Conservation (phyloP, 768 basidiomycete genomes). For the Leccinum broughii region DNA sequence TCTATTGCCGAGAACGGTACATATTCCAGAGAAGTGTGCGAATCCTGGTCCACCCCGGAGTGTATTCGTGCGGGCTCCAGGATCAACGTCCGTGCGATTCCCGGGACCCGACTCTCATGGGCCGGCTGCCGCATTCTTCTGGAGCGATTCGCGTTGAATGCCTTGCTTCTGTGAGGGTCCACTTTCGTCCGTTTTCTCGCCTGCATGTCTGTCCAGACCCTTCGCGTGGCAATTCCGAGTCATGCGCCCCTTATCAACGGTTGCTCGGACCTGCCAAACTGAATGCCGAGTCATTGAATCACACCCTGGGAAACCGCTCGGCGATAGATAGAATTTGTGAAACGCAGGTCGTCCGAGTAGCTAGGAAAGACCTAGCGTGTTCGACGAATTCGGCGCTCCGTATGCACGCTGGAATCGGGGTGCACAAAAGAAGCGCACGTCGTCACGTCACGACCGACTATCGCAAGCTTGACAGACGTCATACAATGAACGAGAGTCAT, state of each 20-base stretch:
- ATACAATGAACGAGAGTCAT: background rate
- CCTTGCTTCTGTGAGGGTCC: background rate
- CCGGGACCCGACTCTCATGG: background rate
- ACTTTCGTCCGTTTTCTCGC: background rate
- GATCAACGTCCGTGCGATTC: conserved; percentile 9
- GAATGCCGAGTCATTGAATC: background rate
- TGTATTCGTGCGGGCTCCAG: background rate
- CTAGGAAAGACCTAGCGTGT: conserved; percentile 2
- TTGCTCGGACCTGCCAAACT: background rate
- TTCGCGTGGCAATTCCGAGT: background rate
- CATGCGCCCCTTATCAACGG: background rate
- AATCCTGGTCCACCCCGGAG: conserved; percentile 3
- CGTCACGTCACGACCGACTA: background rate
- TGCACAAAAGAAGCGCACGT: background rate
- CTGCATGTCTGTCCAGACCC: background rate
- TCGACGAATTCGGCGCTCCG: conserved; percentile 2
- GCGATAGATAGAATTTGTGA: conserved; percentile 1
- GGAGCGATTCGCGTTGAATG: conserved; percentile 8
- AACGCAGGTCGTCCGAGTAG: conserved; percentile 4
- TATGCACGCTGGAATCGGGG: background rate
- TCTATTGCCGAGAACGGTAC: background rate
- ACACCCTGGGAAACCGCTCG: background rate
- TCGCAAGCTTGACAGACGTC: background rate
- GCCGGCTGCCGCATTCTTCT: background rate
- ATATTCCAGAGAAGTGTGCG: background rate